phyloP scores from a whole-genome alignment of 2,329 filamentous ascomycete genomes.

The Dothistroma pini region DNA sequence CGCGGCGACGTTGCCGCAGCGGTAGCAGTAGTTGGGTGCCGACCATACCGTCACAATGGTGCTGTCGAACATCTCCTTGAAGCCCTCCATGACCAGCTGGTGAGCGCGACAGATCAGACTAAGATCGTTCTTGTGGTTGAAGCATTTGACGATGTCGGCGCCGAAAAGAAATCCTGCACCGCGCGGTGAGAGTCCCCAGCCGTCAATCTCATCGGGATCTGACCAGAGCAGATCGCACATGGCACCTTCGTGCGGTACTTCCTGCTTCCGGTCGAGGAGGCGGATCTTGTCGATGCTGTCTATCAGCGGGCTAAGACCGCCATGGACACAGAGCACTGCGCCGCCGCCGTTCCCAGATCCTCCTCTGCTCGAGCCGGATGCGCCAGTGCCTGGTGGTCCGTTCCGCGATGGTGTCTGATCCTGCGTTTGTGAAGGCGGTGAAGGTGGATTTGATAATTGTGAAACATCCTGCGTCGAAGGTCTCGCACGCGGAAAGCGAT shows the following conservation, averaged over 20 bases:
- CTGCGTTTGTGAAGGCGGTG: conserved; percentile 40
- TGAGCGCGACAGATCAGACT: conserved; percentile 90
- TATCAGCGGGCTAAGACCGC: conserved; percentile 84
- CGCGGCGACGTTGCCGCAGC: conserved; percentile 66
- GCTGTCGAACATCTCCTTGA: conserved; percentile 98
- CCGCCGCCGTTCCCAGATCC: conserved; percentile 62
- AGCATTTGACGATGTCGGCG: conserved; percentile 89
- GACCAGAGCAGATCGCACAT: conserved; percentile 99
- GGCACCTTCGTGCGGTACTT: conserved; percentile 95
- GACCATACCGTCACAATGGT: conserved; percentile 94
- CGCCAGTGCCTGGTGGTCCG: conserved; percentile 75
- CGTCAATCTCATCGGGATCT: conserved; percentile 95
- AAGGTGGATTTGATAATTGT: conserved; percentile 29
- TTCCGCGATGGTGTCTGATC: conserved; percentile 35
- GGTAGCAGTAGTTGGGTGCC: conserved; percentile 40
- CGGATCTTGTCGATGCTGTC: conserved; percentile 95
- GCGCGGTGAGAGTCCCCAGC: conserved; percentile 90
- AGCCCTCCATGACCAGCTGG: conserved; percentile 98
- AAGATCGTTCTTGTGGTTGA: conserved; percentile 92
- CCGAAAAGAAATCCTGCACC: conserved; percentile 96
- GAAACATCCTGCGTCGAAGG: conserved; percentile 20
- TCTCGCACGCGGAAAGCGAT: conserved; percentile 58
- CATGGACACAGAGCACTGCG: conserved; percentile 92
- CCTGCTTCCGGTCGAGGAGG: conserved; percentile 91
- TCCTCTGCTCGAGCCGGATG: conserved; percentile 64